Percentiles rank a stretch among this genome's conserved stretches.
Conservation (phyloP, 2,329 filamentous ascomycete genomes). For the Aspergillus versicolor region DNA sequence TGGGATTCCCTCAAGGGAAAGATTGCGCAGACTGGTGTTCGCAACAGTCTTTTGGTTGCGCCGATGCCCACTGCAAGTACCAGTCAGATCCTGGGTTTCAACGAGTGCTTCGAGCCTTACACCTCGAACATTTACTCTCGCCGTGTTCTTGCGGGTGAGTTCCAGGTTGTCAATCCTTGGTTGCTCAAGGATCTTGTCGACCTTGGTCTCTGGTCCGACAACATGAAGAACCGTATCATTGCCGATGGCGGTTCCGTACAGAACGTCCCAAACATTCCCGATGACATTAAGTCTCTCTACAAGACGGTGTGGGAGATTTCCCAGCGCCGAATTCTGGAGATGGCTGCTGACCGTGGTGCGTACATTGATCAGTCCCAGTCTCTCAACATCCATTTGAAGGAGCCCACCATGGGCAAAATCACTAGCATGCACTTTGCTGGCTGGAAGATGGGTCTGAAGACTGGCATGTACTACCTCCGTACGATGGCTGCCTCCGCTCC, state of each 20-base stretch:
- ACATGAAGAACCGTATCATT: constrained; percentile 99
- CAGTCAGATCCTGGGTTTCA: constrained; percentile 97
- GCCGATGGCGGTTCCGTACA: constrained; percentile 94
- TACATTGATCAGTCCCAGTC: constrained; percentile 99
- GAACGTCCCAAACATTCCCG: constrained; percentile 93
- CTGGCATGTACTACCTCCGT: constrained; percentile 99
- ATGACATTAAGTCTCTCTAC: constrained; percentile 94
- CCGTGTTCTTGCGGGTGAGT: constrained; percentile 94
- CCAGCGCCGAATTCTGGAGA: constrained; percentile 91
- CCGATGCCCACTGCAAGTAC: constrained; percentile 98
- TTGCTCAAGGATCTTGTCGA: constrained; percentile 96
- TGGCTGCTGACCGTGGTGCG: constrained; percentile 96
- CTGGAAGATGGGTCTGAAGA: constrained; percentile 99
- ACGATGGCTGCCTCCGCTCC: constrained; percentile 95
- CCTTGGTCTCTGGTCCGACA: constrained; percentile 96
- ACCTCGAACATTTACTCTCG: constrained; percentile 99
- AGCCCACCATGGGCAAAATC: constrained; percentile 99
- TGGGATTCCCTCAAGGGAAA: constrained; percentile 86
- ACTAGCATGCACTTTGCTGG: constrained; percentile 99
- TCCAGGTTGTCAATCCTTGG: constrained; percentile 99
- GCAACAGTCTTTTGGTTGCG: constrained; percentile 91
- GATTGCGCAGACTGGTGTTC: constrained; percentile 88
- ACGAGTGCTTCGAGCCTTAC: constrained; percentile 99
- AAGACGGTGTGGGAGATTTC: constrained; percentile 99
- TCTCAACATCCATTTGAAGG: constrained; percentile 99